Conservation (phyloP, 1,139 yeast species). For the Pichia sp. region DNA sequence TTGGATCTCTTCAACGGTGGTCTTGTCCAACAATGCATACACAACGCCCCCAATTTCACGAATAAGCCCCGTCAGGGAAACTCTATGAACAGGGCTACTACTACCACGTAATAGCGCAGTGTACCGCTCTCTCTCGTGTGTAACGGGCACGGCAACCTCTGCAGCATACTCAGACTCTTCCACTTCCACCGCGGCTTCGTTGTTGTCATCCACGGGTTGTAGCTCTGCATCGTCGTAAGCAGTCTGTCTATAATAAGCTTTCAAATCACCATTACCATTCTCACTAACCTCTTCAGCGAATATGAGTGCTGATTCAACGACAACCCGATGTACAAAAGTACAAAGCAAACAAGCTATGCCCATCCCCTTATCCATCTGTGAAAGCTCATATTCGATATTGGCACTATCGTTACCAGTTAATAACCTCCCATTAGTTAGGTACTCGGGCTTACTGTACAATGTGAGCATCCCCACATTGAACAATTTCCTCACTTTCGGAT, state of each 20-base stretch:
- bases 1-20: too few relatives aligned
- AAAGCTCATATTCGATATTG: slow-evolving; percentile 21
- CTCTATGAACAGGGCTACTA: too few relatives aligned
- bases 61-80: too few relatives aligned
- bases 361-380: slow-evolving; percentile 37
- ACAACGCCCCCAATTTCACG: too few relatives aligned
- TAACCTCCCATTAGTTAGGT: neutral
- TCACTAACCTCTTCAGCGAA: slow-evolving; percentile 74
- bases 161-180: slow-evolving; percentile 32
- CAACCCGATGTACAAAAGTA: too few relatives aligned
- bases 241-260: slow-evolving; percentile 53
- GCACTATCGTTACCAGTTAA: slow-evolving; percentile 1
- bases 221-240: slow-evolving; percentile 46
- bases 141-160: slow-evolving; percentile 34
- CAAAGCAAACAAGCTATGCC: too few relatives aligned
- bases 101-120: too few relatives aligned
- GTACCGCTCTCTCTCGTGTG: slow-evolving; percentile 57
- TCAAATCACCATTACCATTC: slow-evolving; percentile 47
- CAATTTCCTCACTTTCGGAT: slow-evolving; percentile 24
- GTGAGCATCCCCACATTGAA: slow-evolving; percentile 23
- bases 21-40: too few relatives aligned
- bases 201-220: too few relatives aligned
- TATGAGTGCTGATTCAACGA: slow-evolving; percentile 38
- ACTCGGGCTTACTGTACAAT: slow-evolving; percentile 17
- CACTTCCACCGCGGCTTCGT: slow-evolving; percentile 18